Conservation (phyloP, 2,329 filamentous ascomycete genomes). For the Aureobasidium leucospermi region DNA sequence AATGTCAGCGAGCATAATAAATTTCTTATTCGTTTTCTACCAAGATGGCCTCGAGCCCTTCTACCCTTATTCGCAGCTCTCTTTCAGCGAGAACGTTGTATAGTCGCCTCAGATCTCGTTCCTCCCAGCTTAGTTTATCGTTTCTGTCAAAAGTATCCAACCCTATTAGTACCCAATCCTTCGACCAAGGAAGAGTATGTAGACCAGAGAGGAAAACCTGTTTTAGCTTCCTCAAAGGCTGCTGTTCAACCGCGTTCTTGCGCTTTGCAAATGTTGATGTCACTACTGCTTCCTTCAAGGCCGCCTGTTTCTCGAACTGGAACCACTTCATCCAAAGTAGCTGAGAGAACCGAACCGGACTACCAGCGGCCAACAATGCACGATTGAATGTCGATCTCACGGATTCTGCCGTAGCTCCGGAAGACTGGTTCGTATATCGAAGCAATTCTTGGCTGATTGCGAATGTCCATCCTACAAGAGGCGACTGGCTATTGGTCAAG, state of each 20-base stretch:
- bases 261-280: not conserved
- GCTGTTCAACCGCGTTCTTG: not conserved
- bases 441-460: slow-evolving; percentile 49
- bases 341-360: slow-evolving; percentile 24
- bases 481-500: slow-evolving; percentile 24
- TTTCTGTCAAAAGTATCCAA: slow-evolving; percentile 37
- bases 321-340: slow-evolving; percentile 25
- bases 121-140: slow-evolving; percentile 28
- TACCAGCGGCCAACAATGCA: slow-evolving; percentile 28
- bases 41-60: slow-evolving; percentile 9
- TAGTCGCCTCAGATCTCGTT: slow-evolving; percentile 45
- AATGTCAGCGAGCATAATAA: no score
- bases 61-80: slow-evolving; percentile 44
- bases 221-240: slow-evolving; percentile 7
- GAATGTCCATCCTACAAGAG: slow-evolving; percentile 47
- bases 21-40: no score
- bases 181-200: slow-evolving; percentile 55
- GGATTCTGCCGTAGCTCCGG: slow-evolving; percentile 21
- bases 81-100: slow-evolving; percentile 54
- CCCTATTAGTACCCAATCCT: slow-evolving; percentile 51
- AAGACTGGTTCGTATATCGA: slow-evolving; percentile 29
- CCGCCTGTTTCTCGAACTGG: slow-evolving; percentile 19
- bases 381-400: slow-evolving; percentile 43
- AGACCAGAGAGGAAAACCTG: slow-evolving; percentile 33
- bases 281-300: not conserved